A percentile compares a stretch with the other conserved stretches of the same genome.
These are phyloP conservation scores for Urochloa ruziziensis DNA, from an alignment of 176 grass and related monocot genomes.

Conservation along the genomic window DNA sequence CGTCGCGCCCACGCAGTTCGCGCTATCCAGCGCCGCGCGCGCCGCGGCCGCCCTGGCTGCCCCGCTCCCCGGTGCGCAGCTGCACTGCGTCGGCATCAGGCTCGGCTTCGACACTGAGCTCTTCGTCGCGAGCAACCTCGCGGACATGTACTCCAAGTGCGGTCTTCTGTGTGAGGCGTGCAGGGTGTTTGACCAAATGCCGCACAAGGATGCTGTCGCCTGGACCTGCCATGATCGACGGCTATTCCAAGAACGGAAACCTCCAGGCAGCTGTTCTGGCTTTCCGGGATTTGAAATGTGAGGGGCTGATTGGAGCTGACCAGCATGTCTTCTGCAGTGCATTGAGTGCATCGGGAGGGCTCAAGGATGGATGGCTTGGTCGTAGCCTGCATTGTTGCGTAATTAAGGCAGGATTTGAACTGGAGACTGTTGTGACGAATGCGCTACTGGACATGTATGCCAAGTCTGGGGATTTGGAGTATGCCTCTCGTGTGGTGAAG, in stretches of 20 bases:
- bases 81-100: conserved; percentile 42
- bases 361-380: conserved; percentile 37
- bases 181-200: conserved; percentile 66
- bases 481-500: conserved; percentile 34
- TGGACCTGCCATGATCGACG: conserved; percentile 73
- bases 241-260: conserved; percentile 54
- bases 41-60: conserved; percentile 33
- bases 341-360: conserved; percentile 42
- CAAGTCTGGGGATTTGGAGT: conserved; percentile 55
- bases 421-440: conserved; percentile 47
- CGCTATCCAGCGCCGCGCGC: conserved; percentile 56
- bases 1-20: conserved; percentile 50
- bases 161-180: conserved; percentile 38
- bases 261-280: conserved; percentile 18
- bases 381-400: conserved; percentile 39
- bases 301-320: conserved; percentile 35
- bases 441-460: conserved; percentile 48
- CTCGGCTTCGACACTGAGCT: conserved; percentile 43
- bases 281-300: conserved; percentile 52
- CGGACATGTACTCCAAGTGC: conserved; percentile 58
- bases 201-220: conserved; percentile 50
- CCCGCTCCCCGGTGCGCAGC: conserved; percentile 32
- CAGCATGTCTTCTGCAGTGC: conserved; percentile 55
- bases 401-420: conserved; percentile 41
- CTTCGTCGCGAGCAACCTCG: conserved; percentile 62